Evolutionary conservation across 2,329 filamentous ascomycete genomes (phyloP), one percentile per base, ranked within the genome.

Genomic region (Hymenoscyphus repandus): DNA sequence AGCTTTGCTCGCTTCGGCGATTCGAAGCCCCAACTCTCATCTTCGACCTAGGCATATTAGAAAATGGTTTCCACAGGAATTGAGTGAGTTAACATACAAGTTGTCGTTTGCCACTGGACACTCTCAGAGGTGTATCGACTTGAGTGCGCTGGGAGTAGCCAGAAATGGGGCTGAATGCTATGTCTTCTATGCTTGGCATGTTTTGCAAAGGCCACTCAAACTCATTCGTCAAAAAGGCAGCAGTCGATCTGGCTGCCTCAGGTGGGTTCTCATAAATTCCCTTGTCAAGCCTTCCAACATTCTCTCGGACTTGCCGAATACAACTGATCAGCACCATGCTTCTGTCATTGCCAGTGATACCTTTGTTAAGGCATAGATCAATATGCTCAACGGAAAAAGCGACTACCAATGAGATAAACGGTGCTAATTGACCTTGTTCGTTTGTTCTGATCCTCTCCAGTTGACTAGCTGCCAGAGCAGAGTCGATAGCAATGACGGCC

Each of bases 341-440:
- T 27, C 60, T 57, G 22, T 59, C 55, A 2, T 52, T 30, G 0
- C 51, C 36, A 27, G 57, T 52, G 2, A 62, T 37, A 20, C 50
- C 41, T 15, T 53, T 47, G 6, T 55, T 47, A 22, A 65, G 49
- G 30, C 58, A 64, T 27, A 57, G 49, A 13, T 66, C 60, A n/a
- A 67, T 45, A 52, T 67, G 64, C 40, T 67, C 64, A 20, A 63
- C 45, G 2, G 65, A 67, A 36, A 64, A 52, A 9, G 55, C 49
- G 6, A 62, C 50, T 7, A 63, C 50, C 10, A 67, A 51, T 11
- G 56, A 60, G 7, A 67, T 32, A 9, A 65, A 33, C 11, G 62
- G 60, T 15, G 49, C 58, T 9, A 54, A 41, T 31, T 41, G 51
- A 7, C 47, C 47, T 4, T 46, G 47, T 36, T 49, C 49, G 3